phyloP scores from a whole-genome alignment of 176 grass and related monocot genomes.

The Lolium multiflorum region DNA sequence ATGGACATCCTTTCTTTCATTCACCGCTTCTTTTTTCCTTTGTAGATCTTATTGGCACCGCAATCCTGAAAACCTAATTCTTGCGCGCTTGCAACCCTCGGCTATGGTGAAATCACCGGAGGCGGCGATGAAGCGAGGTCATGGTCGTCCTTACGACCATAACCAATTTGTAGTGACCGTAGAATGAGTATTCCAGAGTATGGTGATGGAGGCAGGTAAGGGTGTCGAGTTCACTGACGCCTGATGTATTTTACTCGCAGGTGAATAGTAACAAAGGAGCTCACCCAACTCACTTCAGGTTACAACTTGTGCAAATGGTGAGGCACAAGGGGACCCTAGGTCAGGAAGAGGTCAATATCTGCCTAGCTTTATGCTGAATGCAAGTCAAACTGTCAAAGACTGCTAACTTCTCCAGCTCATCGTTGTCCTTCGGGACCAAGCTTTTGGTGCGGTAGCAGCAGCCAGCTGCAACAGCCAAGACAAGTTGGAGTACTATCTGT shows the following conservation, averaged over 20 bases:
- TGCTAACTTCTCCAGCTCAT: conserved; percentile 42
- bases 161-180: too few relatives aligned
- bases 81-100: too few relatives aligned
- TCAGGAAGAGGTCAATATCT: conserved; percentile 41
- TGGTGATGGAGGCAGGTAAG: too few relatives aligned
- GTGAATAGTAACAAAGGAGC: conserved; percentile 16
- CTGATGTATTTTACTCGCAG: neutral
- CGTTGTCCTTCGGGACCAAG: conserved; percentile 42
- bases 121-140: too few relatives aligned
- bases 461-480: conserved; percentile 31
- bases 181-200: too few relatives aligned
- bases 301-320: conserved; percentile 19
- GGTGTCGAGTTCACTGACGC: too few relatives aligned
- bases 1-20: too few relatives aligned
- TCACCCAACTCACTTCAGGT: neutral
- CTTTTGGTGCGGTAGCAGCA: conserved; percentile 15
- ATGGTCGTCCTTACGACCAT: too few relatives aligned
- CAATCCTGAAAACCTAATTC: too few relatives aligned
- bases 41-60: too few relatives aligned
- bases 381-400: conserved; percentile 21
- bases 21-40: too few relatives aligned
- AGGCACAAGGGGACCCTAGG: conserved; percentile 36
- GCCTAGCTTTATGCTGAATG: conserved; percentile 24
- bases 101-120: too few relatives aligned
- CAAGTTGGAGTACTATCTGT: conserved; percentile 14